phyloP scores from a whole-genome alignment of 805 yeast genomes.

The Candida pseudofarinosa region DNA sequence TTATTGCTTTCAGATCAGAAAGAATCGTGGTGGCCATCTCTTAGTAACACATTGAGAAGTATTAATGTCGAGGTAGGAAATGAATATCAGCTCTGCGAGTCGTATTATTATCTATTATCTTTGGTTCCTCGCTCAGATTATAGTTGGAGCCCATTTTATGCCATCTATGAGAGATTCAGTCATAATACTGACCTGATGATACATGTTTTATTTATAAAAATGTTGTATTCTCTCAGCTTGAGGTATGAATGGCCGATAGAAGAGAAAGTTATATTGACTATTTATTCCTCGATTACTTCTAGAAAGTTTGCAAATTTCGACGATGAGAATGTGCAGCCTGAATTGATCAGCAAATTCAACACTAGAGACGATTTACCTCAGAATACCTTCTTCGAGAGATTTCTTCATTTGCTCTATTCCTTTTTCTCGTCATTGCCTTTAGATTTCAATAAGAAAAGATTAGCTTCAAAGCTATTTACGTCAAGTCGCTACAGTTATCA shows the following conservation, averaged over 20 bases:
- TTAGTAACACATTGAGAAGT: constrained; percentile 14
- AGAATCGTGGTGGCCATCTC: constrained; percentile 24
- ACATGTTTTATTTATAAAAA: constrained; percentile 25
- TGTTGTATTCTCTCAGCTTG: constrained; percentile 21
- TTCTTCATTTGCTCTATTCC: constrained; percentile 31
- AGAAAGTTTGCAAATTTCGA: constrained; percentile 33
- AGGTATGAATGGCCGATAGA: constrained; percentile 28
- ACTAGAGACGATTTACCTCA: constrained; percentile 26
- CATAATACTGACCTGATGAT: constrained; percentile 12
- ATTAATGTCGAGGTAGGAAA: neutral
- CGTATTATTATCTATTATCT: constrained; percentile 11
- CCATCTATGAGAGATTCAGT: constrained; percentile 14
- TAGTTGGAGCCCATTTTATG: constrained; percentile 25
- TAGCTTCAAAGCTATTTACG: constrained; percentile 33
- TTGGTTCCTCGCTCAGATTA: constrained; percentile 8
- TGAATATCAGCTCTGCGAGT: neutral
- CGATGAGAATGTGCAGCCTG: constrained; percentile 27
- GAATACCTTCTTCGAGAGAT: constrained; percentile 30
- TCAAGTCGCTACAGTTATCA: constrained; percentile 34
- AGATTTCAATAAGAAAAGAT: constrained; percentile 19
- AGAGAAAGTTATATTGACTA: constrained; percentile 26
- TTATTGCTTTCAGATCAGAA: constrained; percentile 11
- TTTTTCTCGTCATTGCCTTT: constrained; percentile 25
- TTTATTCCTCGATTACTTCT: constrained; percentile 27
- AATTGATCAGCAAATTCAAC: constrained; percentile 16